Percentiles rank a stretch among this genome's conserved stretches.
Conservation (phyloP, 148 eudicot genomes). For the Diospyros lotus region DNA sequence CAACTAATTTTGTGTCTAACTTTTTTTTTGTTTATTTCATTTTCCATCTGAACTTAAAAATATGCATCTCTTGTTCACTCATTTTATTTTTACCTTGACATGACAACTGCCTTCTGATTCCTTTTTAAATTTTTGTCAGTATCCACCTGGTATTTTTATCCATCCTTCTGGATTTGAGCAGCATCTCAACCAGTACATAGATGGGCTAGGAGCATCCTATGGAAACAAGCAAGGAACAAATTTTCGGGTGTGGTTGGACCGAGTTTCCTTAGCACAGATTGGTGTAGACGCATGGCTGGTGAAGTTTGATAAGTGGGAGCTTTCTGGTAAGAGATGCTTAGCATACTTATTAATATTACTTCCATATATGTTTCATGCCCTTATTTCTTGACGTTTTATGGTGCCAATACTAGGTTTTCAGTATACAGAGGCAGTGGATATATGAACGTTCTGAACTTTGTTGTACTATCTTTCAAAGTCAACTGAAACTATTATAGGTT, state of each 20-base stretch:
- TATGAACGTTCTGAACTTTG: neutral
- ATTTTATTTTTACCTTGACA: neutral
- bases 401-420: neutral
- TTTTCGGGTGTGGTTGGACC: conserved; percentile 54
- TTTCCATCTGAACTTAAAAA: neutral
- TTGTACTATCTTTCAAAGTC: neutral
- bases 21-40: neutral
- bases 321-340: conserved; percentile 26
- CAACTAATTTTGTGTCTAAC: too few relatives aligned
- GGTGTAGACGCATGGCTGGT: conserved; percentile 59
- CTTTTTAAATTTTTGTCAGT: conserved; percentile 20
- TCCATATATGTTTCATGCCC: neutral
- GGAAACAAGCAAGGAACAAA: conserved; percentile 39
- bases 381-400: neutral
- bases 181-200: conserved; percentile 33
- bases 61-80: neutral
- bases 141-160: conserved; percentile 28
- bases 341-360: neutral
- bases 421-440: neutral
- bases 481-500: neutral
- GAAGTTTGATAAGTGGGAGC: conserved; percentile 59
- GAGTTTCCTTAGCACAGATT: conserved; percentile 40
- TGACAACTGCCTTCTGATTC: neutral
- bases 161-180: conserved; percentile 34
- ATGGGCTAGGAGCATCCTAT: conserved; percentile 27